phyloP scores from a whole-genome alignment of 2,329 filamentous ascomycete genomes.

The Talaromyces sp. region DNA sequence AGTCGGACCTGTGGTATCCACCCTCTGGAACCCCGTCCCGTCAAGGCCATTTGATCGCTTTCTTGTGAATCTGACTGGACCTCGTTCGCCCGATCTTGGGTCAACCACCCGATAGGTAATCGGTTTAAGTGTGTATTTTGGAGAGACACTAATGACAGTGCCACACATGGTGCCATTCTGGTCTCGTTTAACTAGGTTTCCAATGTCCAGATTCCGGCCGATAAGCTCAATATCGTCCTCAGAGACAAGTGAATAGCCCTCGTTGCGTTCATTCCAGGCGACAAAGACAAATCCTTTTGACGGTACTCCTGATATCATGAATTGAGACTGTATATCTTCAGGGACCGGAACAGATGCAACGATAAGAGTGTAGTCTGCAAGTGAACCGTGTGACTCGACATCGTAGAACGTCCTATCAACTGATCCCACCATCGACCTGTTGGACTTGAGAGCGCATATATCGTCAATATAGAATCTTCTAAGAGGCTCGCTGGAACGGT shows the following conservation, averaged over 20 bases:
- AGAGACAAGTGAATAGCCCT: conserved; percentile 40
- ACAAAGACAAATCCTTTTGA: conserved; percentile 51
- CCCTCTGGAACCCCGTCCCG: background rate
- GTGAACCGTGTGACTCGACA: conserved; percentile 18
- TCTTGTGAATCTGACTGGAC: conserved; percentile 18
- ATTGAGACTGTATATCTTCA: conserved; percentile 22
- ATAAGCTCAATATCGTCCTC: conserved; percentile 47
- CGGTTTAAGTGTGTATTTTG: conserved; percentile 42
- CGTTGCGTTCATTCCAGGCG: conserved; percentile 28
- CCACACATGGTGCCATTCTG: conserved; percentile 49
- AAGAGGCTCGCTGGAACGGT: background rate
- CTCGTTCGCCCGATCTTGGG: conserved; percentile 19
- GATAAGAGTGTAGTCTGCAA: conserved; percentile 28
- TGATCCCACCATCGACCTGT: conserved; percentile 17
- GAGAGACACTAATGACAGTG: conserved; percentile 48
- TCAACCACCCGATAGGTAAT: conserved; percentile 20
- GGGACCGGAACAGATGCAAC: conserved; percentile 25
- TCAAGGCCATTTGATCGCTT: conserved; percentile 4
- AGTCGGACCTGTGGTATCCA: conserved; percentile 3
- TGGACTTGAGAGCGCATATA: conserved; percentile 18
- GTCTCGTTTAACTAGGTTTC: conserved; percentile 52
- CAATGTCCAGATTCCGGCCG: conserved; percentile 51
- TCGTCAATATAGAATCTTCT: conserved; percentile 18
- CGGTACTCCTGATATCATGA: conserved; percentile 29
- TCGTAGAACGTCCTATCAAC: conserved; percentile 13